Conservation (phyloP, 352 stramenopile species). For the Pythium dissimile region DNA sequence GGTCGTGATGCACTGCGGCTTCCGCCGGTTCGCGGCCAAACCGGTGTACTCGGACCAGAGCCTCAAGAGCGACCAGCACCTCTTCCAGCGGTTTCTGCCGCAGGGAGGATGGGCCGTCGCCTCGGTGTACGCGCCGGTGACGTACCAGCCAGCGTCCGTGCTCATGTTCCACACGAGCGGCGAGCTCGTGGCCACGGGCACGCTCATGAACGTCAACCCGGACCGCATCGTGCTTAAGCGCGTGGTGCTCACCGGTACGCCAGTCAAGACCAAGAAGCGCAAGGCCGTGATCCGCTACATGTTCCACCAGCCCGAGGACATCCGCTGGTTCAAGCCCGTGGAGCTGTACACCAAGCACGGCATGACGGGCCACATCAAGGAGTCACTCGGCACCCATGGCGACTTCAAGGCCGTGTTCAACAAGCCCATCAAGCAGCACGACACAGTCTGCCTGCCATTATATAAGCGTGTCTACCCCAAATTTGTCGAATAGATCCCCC, state of each 20-base stretch:
- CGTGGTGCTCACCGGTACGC: slow-evolving; percentile 97
- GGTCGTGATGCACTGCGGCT: slow-evolving; percentile 95
- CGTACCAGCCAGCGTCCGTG: slow-evolving; percentile 95
- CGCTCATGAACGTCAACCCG: slow-evolving; percentile 95
- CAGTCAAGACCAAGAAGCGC: slow-evolving; percentile 97
- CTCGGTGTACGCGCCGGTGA: slow-evolving; percentile 90
- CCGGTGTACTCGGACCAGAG: slow-evolving; percentile 98
- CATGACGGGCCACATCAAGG: slow-evolving; percentile 96
- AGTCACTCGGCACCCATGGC: slow-evolving; percentile 98
- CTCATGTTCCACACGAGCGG: slow-evolving; percentile 91
- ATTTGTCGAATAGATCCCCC: slow-evolving; percentile 65
- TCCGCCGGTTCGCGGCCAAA: slow-evolving; percentile 90
- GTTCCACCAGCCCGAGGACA: slow-evolving; percentile 98
- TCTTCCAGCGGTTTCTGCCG: slow-evolving; percentile 97
- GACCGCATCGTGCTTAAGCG: slow-evolving; percentile 98
- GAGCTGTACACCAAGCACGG: slow-evolving; percentile 98
- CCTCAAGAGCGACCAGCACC: slow-evolving; percentile 98
- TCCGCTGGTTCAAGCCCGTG: slow-evolving; percentile 98
- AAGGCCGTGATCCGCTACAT: slow-evolving; percentile 98
- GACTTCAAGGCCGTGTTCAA: slow-evolving; percentile 99
- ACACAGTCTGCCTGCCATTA: slow-evolving; percentile 98
- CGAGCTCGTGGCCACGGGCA: slow-evolving; percentile 93
- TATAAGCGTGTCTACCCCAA: slow-evolving; percentile 99
- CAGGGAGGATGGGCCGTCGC: slow-evolving; percentile 88
- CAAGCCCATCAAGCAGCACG: slow-evolving; percentile 98